Base-by-base conservation (phyloP, 768 basidiomycete species). In the Phylloporus rhodoxanthus region DNA sequence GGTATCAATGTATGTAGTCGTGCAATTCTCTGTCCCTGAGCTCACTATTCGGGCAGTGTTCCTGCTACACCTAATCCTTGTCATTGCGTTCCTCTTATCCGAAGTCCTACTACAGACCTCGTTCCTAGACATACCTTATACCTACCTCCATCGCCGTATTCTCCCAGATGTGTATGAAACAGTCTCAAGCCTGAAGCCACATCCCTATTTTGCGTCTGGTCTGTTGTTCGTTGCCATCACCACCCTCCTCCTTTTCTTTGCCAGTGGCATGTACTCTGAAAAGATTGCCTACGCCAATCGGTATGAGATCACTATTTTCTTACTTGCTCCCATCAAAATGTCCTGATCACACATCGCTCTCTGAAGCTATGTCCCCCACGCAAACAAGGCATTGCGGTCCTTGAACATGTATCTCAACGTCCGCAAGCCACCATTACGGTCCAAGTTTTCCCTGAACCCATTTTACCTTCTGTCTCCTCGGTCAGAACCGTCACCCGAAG, bases 391-490 rank as follows among this genome's bases (percentile, higher is more conserved):
- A 0, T 75, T 99, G 13, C 82, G 95, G 15, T 87, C 85, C 17
- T 86, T 97, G 67, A 99, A 99, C 68, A 94, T 99, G 84, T 90
- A 91, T 61, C 78, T 99, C 57, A 99, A 99, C 71, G 88, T 95
- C 60, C 86, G 93, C 36, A 81, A 82, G 56, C 85, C 84, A 2
- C 81, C 91, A 0, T 70, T 88, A 14, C 76, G 79, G 28, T 81
- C 85, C 10, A 81, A 78, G 59, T 68, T 82, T 54, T 62, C 73
- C 20, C 66, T 64, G 54, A 67, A 66, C 50, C 68, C 70, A 45
- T 62, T 77, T n/a, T 60, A 70, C 32, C 62, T 74, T 10, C 61
- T 71, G 39, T 68, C 70, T 41, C 63, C 68, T 38, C 63, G 70
- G 10, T 66, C 63, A 15, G 60, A 50, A 39, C 43, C 48, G 11